Base-by-base conservation (phyloP, 2,329 filamentous ascomycete genomes). In the Colletotrichum sp. region DNA sequence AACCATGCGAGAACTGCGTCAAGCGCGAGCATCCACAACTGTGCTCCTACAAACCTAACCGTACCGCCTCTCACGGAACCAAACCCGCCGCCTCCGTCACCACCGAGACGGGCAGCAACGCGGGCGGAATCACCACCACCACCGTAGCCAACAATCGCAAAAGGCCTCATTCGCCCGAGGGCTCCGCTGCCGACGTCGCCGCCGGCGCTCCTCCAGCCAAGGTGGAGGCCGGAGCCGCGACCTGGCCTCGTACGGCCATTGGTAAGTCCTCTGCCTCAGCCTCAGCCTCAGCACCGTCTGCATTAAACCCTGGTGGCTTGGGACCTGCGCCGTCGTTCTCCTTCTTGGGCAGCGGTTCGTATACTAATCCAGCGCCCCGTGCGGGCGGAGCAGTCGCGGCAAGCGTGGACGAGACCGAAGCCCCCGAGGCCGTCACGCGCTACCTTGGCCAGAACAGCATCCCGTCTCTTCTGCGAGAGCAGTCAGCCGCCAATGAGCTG, bases 371-470 rank as follows among this genome's bases (percentile, higher is more conserved):
- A 58, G 38, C 67, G 57, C 61, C 67, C 57, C 61, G 58, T 16
- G 66, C 65, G 64, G 69, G 74, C 43, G 70, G 43, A 65, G 77
- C 78, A 72, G 38, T 78, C 48, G 78, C 80, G 85, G 87, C 89
- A 75, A 83, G 81, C 65, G 80, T 87, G 65, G 88, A 89, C 73
- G 91, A 93, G 72, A 85, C 89, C 30, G 91, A 93, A 68, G 82
- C 85, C 67, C 85, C 87, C 69, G 89, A 91, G 74, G 86, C 87
- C 65, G 89, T 91, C 16, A 78, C 75, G 63, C 88, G 92, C 57
- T 93, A 93, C 82, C 87, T 93, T 38, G 92, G 92, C 32, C 91
- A 93, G 80, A 93, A 93, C 82, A 93, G 91, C 81, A 93, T 93
- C 71, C 92, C 92, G 9, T 92, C 91, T n/a, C 84, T 93, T 43